These are phyloP conservation scores for Phytopythium sindhum DNA, from an alignment of 352 stramenopile species.

Conservation along the genomic window DNA sequence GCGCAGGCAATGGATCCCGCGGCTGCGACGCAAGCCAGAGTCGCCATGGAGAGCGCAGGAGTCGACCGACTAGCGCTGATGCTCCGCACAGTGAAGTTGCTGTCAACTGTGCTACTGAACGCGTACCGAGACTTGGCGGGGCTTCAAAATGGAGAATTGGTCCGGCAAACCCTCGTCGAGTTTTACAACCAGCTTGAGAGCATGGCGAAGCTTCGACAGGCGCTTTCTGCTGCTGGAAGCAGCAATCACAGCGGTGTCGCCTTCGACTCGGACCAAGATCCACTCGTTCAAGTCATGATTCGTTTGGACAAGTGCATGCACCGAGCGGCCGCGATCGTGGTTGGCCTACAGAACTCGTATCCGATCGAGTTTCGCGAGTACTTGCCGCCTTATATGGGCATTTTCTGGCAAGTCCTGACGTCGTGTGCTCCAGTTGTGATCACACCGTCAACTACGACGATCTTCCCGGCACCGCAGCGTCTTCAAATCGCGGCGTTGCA, in stretches of 20 bases:
- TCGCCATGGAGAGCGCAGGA: constrained; percentile 9
- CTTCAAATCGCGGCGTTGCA: constrained; percentile 75
- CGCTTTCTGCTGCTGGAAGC: constrained; percentile 7
- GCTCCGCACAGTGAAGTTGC: constrained; percentile 56
- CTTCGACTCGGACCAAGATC: constrained; percentile 10
- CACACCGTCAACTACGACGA: background rate
- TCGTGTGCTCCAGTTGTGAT: constrained; percentile 12
- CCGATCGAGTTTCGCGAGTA: constrained; percentile 84
- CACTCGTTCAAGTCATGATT: constrained; percentile 2
- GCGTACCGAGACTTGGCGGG: constrained; percentile 59
- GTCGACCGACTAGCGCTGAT: constrained; percentile 34
- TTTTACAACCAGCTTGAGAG: constrained; percentile 71
- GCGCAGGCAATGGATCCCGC: constrained; percentile 4
- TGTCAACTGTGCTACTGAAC: constrained; percentile 67
- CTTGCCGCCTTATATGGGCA: constrained; percentile 50
- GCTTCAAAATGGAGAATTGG: constrained; percentile 52
- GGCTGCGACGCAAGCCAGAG: constrained; percentile 7
- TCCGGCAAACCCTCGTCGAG: constrained; percentile 55
- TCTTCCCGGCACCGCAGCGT: constrained; percentile 17
- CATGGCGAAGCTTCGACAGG: constrained; percentile 46
- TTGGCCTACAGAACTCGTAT: constrained; percentile 75
- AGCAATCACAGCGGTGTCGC: background rate
- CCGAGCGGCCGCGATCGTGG: constrained; percentile 57
- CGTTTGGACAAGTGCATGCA: constrained; percentile 69
- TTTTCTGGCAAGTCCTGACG: constrained; percentile 64